Conservation (phyloP, 345 rosid genomes). For the Noccaea caerulescens region DNA sequence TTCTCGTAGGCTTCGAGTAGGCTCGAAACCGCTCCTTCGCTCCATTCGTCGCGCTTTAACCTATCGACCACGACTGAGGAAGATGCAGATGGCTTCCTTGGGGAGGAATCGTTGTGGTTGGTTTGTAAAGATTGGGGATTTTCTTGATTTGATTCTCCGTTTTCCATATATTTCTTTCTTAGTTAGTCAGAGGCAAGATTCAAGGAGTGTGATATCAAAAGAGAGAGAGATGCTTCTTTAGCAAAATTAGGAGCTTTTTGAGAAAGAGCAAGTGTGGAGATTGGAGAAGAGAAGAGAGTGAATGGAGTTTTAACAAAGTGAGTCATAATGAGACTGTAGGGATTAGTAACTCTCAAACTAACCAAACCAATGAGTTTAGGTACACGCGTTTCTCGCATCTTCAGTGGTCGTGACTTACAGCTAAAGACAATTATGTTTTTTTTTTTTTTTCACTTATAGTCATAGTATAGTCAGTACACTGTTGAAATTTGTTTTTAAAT, state of each 20-base stretch:
- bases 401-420: conserved; percentile 24
- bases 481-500: neutral
- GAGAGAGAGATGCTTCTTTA: conserved; percentile 4
- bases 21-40: conserved; percentile 91
- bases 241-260: conserved; percentile 17
- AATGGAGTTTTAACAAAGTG: conserved; percentile 37
- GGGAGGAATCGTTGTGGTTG: conserved; percentile 12
- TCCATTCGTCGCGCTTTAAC: conserved; percentile 93
- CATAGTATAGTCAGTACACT: no score
- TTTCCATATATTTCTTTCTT: conserved; percentile 60
- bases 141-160: conserved; percentile 57
- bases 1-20: conserved; percentile 91
- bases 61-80: conserved; percentile 54
- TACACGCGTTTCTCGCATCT: conserved; percentile 38
- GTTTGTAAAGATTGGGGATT: neutral
- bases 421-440: neutral
- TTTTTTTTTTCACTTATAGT: neutral
- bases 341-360: conserved; percentile 11
- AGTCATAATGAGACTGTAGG: conserved; percentile 27
- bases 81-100: conserved; percentile 41
- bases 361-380: conserved; percentile 24
- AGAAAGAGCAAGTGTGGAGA: neutral
- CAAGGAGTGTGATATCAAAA: conserved; percentile 19
- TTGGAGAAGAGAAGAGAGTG: conserved; percentile 6
- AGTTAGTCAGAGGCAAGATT: conserved; percentile 21